Base-by-base conservation (phyloP, 345 rosid genomes). In the Cardiospermum halicacabum region DNA sequence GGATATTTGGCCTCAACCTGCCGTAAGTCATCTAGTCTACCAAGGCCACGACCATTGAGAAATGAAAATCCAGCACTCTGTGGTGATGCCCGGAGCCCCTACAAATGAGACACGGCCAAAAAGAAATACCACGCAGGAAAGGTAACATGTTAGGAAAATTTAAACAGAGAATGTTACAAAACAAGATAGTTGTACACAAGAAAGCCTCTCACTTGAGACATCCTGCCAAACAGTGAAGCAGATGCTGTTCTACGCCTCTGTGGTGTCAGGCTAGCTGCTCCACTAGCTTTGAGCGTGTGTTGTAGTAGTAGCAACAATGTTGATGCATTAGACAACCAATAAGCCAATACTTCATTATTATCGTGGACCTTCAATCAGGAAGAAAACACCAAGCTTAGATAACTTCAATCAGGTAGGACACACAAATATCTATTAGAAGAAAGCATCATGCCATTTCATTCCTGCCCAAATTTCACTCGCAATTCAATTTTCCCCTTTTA, bases 1-100 rank as follows among this genome's bases (percentile, higher is more conserved):
- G 99, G 99, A 76, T 91, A 91, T 72, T 91, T 94, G 64, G 97
- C 97, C 79, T 94, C 97, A 58, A 91, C 99, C 77, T 89, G 99
- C 56, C 91, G 81, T 69, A 94, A 59, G 74, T 94, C 96, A 69
- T 91, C 96, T 64, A 80, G 81, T 71, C 92, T 85, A 64, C 86
- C 78, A 75, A 84, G 73, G 31, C 84, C 88, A 37, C 91, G 82
- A 64, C 92, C 78, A 77, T 78, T 88, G 58, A 85, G 81, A 81
- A 88, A 82, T 45, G 96, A 84, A 69, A 93, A 82, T 28, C 90
- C 93, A 66, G 93, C 77, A 83, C 96, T 82, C 78, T 91, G 99
- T 56, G 99, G 96, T 77, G 99, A 87, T 48, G 81, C 75, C 39
- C 96, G 81, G 57, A 91, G 56, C 40, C 96, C 96, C 99, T 94